phyloP scores from a whole-genome alignment of 148 eudicot species.

The Fagopyrum esculentum region DNA sequence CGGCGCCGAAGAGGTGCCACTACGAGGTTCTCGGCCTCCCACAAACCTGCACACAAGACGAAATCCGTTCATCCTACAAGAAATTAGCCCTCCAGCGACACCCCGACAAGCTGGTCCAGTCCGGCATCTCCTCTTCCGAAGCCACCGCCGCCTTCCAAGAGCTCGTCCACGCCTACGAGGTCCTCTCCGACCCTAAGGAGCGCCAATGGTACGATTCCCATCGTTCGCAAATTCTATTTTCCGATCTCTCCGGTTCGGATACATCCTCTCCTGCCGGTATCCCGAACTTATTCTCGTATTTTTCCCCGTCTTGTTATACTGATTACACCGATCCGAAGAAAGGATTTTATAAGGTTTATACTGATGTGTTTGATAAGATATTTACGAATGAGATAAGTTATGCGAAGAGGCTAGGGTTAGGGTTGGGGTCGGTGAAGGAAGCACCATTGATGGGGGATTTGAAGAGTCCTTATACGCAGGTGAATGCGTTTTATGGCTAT shows the following conservation, averaged over 20 bases:
- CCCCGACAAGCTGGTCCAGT: slow-evolving; percentile 82
- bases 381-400: slow-evolving; percentile 57
- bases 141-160: slow-evolving; percentile 92
- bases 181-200: slow-evolving; percentile 78
- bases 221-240: slow-evolving; percentile 77
- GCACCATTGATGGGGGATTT: slow-evolving; percentile 83
- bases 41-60: slow-evolving; percentile 64
- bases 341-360: slow-evolving; percentile 80
- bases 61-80: slow-evolving; percentile 76
- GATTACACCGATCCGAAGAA: slow-evolving; percentile 47
- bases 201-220: slow-evolving; percentile 97
- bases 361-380: slow-evolving; percentile 59
- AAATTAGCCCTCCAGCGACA: slow-evolving; percentile 93
- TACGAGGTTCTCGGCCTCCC: slow-evolving; percentile 69
- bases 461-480: slow-evolving; percentile 68
- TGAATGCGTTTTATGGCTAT: slow-evolving; percentile 81
- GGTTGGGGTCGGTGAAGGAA: slow-evolving; percentile 56
- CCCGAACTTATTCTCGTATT: slow-evolving; percentile 65
- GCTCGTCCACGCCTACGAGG: slow-evolving; percentile 86
- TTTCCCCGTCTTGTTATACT: slow-evolving; percentile 60
- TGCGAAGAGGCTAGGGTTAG: slow-evolving; percentile 58
- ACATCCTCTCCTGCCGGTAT: slow-evolving; percentile 21
- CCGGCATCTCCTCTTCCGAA: slow-evolving; percentile 58
- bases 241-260: slow-evolving; percentile 17
- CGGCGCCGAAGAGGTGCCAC: slow-evolving; percentile 54